These are phyloP conservation scores for Penicillium griseofulvum DNA, from an alignment of 2,329 filamentous ascomycete species.

Conservation along the genomic window DNA sequence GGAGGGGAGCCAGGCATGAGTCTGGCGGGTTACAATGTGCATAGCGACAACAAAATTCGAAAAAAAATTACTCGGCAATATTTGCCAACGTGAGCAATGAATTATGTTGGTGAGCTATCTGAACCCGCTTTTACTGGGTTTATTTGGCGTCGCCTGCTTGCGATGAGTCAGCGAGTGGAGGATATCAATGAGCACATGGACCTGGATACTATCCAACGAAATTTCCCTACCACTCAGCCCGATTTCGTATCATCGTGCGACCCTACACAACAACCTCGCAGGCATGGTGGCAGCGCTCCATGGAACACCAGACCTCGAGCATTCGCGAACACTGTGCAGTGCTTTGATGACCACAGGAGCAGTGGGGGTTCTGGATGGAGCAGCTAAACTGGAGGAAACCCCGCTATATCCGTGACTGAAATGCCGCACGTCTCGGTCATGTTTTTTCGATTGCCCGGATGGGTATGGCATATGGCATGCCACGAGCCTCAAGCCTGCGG, in stretches of 20 bases:
- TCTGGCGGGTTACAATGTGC: constrained; percentile 3
- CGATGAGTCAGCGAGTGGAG: not conserved
- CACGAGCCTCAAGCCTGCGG: not conserved
- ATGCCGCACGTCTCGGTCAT: not conserved
- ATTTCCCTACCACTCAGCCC: not conserved
- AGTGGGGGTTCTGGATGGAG: not conserved
- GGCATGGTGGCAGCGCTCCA: not conserved
- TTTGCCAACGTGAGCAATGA: not conserved
- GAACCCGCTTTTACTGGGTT: not conserved
- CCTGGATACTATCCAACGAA: not conserved
- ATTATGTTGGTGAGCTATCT: constrained; percentile 4
- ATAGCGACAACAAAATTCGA: not conserved
- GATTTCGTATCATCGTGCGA: not conserved
- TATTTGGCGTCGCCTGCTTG: not conserved
- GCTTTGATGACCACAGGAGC: not conserved
- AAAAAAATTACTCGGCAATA: not conserved
- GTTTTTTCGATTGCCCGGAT: not conserved
- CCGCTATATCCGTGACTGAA: not conserved
- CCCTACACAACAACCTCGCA: not conserved
- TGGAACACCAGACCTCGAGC: not conserved
- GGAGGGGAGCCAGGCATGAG: constrained; percentile 9
- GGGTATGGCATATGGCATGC: not conserved
- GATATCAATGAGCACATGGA: not conserved
- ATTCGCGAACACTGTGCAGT: not conserved
- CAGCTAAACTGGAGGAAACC: not conserved